These are phyloP conservation scores for Zygosaccharomyces kombuchaensis DNA, from an alignment of 805 yeast genomes.

Conservation along the genomic window DNA sequence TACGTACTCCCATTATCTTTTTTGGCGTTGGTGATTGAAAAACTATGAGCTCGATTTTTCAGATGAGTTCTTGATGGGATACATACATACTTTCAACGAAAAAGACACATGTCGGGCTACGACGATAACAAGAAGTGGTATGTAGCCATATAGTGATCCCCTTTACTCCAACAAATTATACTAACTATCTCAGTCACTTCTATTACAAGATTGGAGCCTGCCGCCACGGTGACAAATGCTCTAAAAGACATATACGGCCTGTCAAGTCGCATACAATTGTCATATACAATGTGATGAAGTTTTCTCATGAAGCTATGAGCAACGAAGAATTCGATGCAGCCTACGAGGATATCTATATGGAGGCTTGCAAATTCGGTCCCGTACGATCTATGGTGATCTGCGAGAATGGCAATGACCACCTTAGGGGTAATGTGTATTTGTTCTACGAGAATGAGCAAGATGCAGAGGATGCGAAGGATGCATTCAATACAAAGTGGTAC, in stretches of 20 bases:
- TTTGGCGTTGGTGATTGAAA: neutral
- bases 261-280: conserved; percentile 58
- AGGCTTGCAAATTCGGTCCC: conserved; percentile 46
- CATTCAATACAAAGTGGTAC: conserved; percentile 78
- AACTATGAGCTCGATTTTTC: neutral
- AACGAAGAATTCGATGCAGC: conserved; percentile 52
- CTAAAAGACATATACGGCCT: conserved; percentile 68
- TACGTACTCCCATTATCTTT: conserved; percentile 14
- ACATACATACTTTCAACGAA: neutral
- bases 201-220: conserved; percentile 87
- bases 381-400: conserved; percentile 67
- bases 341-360: conserved; percentile 68
- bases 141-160: neutral
- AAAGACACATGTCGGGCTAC: neutral
- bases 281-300: conserved; percentile 44
- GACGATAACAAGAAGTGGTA: neutral
- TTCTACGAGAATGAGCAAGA: conserved; percentile 50
- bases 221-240: conserved; percentile 86
- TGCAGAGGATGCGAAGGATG: conserved; percentile 57
- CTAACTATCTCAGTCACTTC: conserved; percentile 44
- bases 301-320: conserved; percentile 60
- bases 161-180: neutral
- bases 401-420: conserved; percentile 76
- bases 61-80: neutral
- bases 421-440: conserved; percentile 82